Evolutionary conservation across 345 rosid genomes (phyloP).

Genomic region (Balakata baccata): DNA sequence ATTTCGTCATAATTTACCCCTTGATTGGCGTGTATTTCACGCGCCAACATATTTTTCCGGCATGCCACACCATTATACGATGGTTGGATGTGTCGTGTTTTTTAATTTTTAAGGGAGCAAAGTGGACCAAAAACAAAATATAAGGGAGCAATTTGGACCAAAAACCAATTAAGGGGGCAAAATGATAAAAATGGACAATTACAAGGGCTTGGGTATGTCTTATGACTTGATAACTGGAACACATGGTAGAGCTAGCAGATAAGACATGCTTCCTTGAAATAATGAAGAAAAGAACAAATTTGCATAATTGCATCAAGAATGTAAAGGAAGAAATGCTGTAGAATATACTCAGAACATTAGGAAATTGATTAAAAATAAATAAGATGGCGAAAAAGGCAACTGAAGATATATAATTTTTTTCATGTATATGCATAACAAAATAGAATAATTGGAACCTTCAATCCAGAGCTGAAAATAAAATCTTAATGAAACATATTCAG

Average conservation of each 20-base stretch:
- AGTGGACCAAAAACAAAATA: too few relatives aligned
- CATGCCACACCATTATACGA: too few relatives aligned
- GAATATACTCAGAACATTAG: not conserved
- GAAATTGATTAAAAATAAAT: not conserved
- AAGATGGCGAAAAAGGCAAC: not conserved
- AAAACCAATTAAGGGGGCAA: too few relatives aligned
- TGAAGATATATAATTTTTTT: not conserved
- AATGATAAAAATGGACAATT: too few relatives aligned
- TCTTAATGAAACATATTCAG: not conserved
- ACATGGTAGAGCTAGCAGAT: not conserved
- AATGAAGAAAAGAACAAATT: not conserved
- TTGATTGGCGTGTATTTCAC: too few relatives aligned
- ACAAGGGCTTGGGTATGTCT: too few relatives aligned
- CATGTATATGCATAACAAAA: not conserved
- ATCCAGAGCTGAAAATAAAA: not conserved
- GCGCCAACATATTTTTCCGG: too few relatives aligned
- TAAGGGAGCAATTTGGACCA: too few relatives aligned
- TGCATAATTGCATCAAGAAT: not conserved
- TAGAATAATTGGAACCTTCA: not conserved
- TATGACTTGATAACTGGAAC: slow-evolving; percentile 8
- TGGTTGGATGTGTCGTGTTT: too few relatives aligned
- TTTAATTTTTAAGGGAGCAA: too few relatives aligned
- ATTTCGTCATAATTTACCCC: too few relatives aligned
- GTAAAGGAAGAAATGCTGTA: not conserved
- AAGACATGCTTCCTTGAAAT: not conserved